Evolutionary conservation across 129 eudicot genomes (phyloP), one percentile per base, ranked within the genome.

Genomic region (Saposhnikovia divaricata): DNA sequence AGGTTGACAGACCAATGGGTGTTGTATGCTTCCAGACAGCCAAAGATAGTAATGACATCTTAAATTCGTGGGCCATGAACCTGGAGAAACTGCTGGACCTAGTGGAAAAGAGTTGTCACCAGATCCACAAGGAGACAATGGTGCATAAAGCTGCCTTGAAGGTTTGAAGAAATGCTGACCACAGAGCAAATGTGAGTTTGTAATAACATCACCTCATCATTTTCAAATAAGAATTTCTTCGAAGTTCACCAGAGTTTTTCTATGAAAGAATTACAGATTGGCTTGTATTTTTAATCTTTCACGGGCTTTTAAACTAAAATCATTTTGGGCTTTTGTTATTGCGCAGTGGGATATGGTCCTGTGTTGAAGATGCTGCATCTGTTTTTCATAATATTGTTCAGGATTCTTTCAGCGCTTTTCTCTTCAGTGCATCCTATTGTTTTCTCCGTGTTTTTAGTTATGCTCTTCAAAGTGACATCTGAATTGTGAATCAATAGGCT

Each of bases 51-150:
- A 94, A 89, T 46, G 96, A 92, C 66, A 87, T 92, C 23, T 75
- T 94, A 28, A 94, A 94, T 80, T 94, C 96, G 40, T 94, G 98
- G 98, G 88, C 98, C 18, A 80, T 46, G 78, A 94, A 90, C 83
- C 81, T 94, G 85, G 98, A 94, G 92, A 94, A 94, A 89, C 86
- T 94, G 65, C 92, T 90, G 37, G 98, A 92, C 84, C 96, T 91
- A 47, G 97, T 94, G 34, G 98, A 94, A 87, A 94, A 94, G 87
- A 95, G 98, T 81, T 95, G 98, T 87, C 98, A 92, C 78, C 98
- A 95, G 81, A 95, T 95, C 65, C 98, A 94, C 83, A 92, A 94
- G 91, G 98, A 94, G 83, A 92, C 96, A 21, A 94, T 94, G 98
- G 91, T 94, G 71, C 98, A 91, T 87, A 91, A 94, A 85, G 90